Conservation (phyloP, 192 early-diverging fungal species). For the Umbelopsis isabellina region DNA sequence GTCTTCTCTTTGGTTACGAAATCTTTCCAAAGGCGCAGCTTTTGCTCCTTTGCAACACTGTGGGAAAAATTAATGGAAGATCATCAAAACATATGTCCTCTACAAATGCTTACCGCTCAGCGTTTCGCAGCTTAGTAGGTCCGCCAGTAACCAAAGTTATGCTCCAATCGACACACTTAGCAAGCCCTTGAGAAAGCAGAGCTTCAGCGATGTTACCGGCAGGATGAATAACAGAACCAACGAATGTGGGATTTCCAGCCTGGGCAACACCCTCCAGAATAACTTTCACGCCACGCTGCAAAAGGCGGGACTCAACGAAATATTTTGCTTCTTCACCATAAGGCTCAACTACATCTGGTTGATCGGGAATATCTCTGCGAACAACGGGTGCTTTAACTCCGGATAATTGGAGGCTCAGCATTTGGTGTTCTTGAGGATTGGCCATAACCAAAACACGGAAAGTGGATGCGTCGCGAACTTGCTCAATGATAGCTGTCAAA, state of each 20-base stretch:
- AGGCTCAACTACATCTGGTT: constrained; percentile 79
- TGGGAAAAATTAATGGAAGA: background rate
- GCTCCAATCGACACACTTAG: constrained; percentile 88
- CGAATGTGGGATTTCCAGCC: constrained; percentile 69
- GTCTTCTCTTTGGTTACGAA: constrained; percentile 52
- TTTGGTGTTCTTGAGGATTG: constrained; percentile 62
- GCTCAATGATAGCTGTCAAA: constrained; percentile 81
- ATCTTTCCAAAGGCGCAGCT: constrained; percentile 85
- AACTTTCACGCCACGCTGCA: constrained; percentile 90
- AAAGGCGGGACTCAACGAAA: constrained; percentile 87
- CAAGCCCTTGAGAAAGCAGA: constrained; percentile 79
- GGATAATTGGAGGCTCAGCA: constrained; percentile 77
- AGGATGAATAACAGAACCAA: constrained; percentile 79
- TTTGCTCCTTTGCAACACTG: constrained; percentile 72
- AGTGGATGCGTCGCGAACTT: constrained; percentile 91
- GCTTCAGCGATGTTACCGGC: constrained; percentile 93
- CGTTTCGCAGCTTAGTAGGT: constrained; percentile 70
- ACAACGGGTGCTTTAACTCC: constrained; percentile 87
- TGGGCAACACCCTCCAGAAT: constrained; percentile 74
- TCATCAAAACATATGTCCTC: background rate
- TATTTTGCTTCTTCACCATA: constrained; percentile 92
- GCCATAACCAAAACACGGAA: constrained; percentile 75
- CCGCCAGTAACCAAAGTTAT: constrained; percentile 76
- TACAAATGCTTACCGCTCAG: constrained; percentile 64
- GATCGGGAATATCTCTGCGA: constrained; percentile 70